Percentiles rank a stretch among this genome's conserved stretches.
These are phyloP conservation scores for Berkeleyomyces rouxiae DNA, from an alignment of 2,329 filamentous ascomycete genomes.

Conservation along the genomic window DNA sequence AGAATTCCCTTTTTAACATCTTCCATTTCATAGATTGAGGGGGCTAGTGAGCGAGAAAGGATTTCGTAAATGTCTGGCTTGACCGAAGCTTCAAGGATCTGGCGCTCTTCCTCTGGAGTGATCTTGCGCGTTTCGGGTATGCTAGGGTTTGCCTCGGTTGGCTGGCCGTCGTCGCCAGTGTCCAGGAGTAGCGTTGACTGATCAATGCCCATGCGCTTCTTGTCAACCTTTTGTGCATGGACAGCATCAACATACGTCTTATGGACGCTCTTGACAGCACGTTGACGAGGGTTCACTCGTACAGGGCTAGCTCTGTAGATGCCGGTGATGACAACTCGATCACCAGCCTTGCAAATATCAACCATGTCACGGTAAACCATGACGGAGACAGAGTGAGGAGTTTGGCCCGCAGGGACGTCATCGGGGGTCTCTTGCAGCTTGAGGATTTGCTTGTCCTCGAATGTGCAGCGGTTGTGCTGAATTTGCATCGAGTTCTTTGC, in stretches of 20 bases:
- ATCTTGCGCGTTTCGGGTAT: constrained; percentile 57
- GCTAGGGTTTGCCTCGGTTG: constrained; percentile 18
- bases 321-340: constrained; percentile 85
- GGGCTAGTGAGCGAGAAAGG: constrained; percentile 74
- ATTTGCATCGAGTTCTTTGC: constrained; percentile 96
- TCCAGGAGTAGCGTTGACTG: constrained; percentile 64
- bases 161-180: constrained; percentile 38
- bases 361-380: constrained; percentile 95
- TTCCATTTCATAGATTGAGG: constrained; percentile 94
- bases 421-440: constrained; percentile 97
- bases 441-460: constrained; percentile 96
- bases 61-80: constrained; percentile 86
- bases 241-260: constrained; percentile 95
- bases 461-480: constrained; percentile 84
- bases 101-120: constrained; percentile 70
- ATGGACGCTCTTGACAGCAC: constrained; percentile 86
- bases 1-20: constrained; percentile 98
- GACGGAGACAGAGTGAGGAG: constrained; percentile 88
- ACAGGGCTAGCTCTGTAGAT: constrained; percentile 94
- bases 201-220: constrained; percentile 84
- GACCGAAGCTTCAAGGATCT: constrained; percentile 65
- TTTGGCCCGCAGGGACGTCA: constrained; percentile 85
- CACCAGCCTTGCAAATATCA: constrained; percentile 94
- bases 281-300: constrained; percentile 80
- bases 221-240: constrained; percentile 92